phyloP scores from a whole-genome alignment of 371 early-diverging fungal species.

The Mortierella sp. region DNA sequence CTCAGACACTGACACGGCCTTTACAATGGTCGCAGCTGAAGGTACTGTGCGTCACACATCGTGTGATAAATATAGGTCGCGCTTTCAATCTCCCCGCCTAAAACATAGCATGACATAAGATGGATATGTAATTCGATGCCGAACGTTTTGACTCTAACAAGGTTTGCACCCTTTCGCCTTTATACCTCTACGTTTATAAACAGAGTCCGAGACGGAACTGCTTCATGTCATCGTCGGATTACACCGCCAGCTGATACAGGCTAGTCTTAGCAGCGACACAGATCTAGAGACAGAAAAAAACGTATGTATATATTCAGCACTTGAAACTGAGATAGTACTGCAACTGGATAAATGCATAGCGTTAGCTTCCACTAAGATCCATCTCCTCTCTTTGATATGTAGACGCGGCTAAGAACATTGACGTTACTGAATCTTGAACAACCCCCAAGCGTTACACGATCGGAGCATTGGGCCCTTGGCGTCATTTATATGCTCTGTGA shows the following conservation, averaged over 20 bases:
- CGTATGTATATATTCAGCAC: too few relatives aligned
- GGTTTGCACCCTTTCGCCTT: background rate
- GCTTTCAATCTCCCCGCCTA: background rate
- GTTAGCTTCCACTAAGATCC: background rate
- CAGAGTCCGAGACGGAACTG: slow-evolving; percentile 45
- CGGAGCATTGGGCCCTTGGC: slow-evolving; percentile 46
- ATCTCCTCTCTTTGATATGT: background rate
- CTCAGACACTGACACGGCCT: slow-evolving; percentile 18
- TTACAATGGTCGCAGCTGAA: slow-evolving; percentile 33
- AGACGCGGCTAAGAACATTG: slow-evolving; percentile 31
- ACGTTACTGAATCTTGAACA: slow-evolving; percentile 26
- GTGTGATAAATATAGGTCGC: background rate
- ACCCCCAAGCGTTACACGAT: slow-evolving; percentile 25
- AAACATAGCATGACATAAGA: background rate
- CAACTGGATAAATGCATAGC: background rate
- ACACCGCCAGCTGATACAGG: slow-evolving; percentile 30
- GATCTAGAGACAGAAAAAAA: slow-evolving; percentile 10
- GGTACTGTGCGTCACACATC: slow-evolving; percentile 9
- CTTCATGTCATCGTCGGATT: slow-evolving; percentile 26
- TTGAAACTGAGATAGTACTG: background rate
- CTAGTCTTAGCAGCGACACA: slow-evolving; percentile 1
- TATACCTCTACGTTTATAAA: background rate
- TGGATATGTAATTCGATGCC: too few relatives aligned
- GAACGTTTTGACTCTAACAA: too few relatives aligned
- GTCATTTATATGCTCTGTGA: slow-evolving; percentile 50